Evolutionary conservation across 2,329 filamentous ascomycete species (phyloP).

Genomic region (Aureobasidium sp.): DNA sequence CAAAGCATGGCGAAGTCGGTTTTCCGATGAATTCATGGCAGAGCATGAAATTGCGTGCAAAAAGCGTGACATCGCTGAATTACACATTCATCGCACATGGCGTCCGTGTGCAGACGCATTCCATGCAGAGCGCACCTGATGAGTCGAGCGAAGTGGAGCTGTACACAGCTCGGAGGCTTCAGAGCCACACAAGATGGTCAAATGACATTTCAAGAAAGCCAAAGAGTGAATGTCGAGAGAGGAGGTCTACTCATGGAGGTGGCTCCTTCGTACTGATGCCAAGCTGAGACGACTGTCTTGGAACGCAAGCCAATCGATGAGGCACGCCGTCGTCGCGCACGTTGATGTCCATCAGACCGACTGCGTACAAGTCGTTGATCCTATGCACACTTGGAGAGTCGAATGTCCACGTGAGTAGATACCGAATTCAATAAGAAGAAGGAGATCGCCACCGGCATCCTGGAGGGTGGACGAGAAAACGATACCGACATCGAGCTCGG

Average conservation of each 20-base stretch:
- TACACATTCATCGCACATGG: background rate
- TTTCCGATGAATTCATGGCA: background rate
- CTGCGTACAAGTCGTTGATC: background rate
- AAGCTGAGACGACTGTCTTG: background rate
- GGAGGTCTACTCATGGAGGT: background rate
- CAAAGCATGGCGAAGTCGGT: background rate
- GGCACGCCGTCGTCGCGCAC: background rate
- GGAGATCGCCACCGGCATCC: background rate
- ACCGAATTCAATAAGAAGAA: background rate
- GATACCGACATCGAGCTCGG: constrained; percentile 9
- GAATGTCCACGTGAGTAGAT: constrained; percentile 8
- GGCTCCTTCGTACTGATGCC: background rate
- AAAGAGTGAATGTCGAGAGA: background rate
- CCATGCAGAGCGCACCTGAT: background rate
- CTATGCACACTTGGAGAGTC: background rate
- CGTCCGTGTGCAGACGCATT: background rate
- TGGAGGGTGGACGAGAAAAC: constrained; percentile 7
- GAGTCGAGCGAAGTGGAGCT: background rate
- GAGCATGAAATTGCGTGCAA: background rate
- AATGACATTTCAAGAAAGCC: background rate
- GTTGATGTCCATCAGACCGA: background rate
- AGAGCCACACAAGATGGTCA: background rate
- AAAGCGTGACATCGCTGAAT: background rate
- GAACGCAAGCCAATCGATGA: background rate
- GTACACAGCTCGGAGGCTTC: background rate